Conservation (phyloP, 176 grass and related monocot species). For the Oryza nivara region DNA sequence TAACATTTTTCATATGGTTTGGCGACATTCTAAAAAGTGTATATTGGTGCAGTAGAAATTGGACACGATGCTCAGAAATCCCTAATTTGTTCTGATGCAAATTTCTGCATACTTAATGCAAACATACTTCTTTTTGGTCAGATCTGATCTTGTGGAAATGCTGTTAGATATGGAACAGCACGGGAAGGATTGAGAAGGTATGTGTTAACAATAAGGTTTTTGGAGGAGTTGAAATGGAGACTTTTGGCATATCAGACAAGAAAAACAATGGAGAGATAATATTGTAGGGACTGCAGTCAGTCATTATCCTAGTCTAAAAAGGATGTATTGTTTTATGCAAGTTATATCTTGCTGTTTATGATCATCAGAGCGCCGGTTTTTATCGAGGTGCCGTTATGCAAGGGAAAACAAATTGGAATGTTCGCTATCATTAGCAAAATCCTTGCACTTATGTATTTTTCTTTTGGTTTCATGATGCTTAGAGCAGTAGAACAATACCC, state of each 20-base stretch:
- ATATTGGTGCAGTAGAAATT: background rate
- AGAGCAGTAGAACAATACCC: background rate
- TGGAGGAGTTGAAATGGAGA: background rate
- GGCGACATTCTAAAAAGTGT: background rate
- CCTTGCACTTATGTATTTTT: background rate
- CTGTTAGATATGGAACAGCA: slow-evolving; percentile 24
- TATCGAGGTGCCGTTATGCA: background rate
- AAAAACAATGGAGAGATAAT: slow-evolving; percentile 16
- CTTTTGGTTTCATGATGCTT: background rate
- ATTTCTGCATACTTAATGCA: slow-evolving; percentile 24
- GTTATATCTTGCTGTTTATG: background rate
- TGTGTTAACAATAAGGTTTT: slow-evolving; percentile 6
- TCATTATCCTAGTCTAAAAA: background rate
- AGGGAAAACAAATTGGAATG: background rate
- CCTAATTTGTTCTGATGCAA: background rate
- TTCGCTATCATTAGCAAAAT: background rate
- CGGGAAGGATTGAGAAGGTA: background rate
- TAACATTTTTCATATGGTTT: background rate
- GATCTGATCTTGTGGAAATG: slow-evolving; percentile 35
- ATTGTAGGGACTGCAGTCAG: background rate
- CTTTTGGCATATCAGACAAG: slow-evolving; percentile 1
- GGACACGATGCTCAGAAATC: background rate
- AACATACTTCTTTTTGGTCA: slow-evolving; percentile 12
- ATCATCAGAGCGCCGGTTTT: slow-evolving; percentile 26
- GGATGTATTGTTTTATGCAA: background rate